Conservation (phyloP, 2,329 filamentous ascomycete genomes). For the Trichoderma gracile region DNA sequence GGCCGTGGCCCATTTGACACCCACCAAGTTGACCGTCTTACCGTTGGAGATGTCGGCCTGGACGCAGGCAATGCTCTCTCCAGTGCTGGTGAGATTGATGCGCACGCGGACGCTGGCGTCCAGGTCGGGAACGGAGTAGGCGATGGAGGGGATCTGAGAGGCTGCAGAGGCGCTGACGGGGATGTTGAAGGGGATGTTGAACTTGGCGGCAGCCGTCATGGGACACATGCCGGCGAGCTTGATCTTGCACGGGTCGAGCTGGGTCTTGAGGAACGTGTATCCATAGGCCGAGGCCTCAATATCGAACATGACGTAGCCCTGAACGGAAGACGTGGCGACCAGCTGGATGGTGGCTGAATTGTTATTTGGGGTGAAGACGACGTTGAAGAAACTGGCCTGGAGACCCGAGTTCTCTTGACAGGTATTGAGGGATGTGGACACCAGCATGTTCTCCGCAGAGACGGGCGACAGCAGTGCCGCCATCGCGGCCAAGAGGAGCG, state of each 20-base stretch:
- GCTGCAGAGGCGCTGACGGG: constrained; percentile 58
- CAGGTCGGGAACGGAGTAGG: constrained; percentile 86
- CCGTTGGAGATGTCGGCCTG: constrained; percentile 87
- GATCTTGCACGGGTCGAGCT: constrained; percentile 72
- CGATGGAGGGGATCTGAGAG: constrained; percentile 72
- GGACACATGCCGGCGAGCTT: constrained; percentile 79
- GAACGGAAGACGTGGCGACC: constrained; percentile 77
- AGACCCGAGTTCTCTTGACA: constrained; percentile 85
- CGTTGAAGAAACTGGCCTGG: constrained; percentile 84
- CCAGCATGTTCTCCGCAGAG: constrained; percentile 59
- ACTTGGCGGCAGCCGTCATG: constrained; percentile 76
- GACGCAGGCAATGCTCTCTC: constrained; percentile 75
- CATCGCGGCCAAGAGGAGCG: constrained; percentile 43
- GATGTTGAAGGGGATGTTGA: constrained; percentile 72
- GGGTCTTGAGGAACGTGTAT: constrained; percentile 66
- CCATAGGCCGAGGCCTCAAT: constrained; percentile 80
- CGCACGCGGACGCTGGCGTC: constrained; percentile 82
- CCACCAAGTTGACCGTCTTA: constrained; percentile 85
- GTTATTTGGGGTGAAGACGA: constrained; percentile 76
- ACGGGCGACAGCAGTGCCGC: constrained; percentile 49
- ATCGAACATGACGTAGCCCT: constrained; percentile 78
- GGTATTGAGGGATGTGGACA: constrained; percentile 79
- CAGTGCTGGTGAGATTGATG: constrained; percentile 68
- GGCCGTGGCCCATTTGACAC: constrained; percentile 86
- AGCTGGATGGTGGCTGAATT: constrained; percentile 71